Evolutionary conservation across 129 eudicot species (phyloP).

Genomic region (Helichrysum umbraculigerum): DNA sequence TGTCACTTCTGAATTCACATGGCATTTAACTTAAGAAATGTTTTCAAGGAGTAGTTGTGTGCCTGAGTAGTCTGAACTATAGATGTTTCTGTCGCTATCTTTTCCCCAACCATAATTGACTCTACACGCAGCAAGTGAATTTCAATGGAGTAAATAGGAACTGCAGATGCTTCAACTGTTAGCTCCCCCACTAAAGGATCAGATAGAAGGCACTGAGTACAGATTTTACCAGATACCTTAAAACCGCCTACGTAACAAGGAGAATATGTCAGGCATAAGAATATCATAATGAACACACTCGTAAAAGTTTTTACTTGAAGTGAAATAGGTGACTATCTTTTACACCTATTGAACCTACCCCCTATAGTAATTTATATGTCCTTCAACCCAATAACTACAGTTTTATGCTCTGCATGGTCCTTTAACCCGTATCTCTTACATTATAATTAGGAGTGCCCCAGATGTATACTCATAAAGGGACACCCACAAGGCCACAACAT

Average conservation of each 20-base stretch:
- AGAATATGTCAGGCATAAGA: conserved; percentile 2
- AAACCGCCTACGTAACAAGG: conserved; percentile 41
- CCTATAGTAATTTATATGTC: neutral
- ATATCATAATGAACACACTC: conserved; percentile 12
- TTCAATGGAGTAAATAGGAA: conserved; percentile 75
- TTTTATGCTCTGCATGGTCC: neutral
- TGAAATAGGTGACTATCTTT: neutral
- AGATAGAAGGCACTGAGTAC: conserved; percentile 9
- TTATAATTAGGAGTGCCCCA: neutral
- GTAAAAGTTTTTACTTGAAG: neutral
- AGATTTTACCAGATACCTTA: conserved; percentile 60
- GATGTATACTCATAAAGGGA: neutral
- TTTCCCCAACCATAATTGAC: conserved; percentile 82
- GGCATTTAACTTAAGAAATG: neutral
- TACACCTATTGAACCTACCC: neutral
- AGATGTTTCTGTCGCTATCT: conserved; percentile 68
- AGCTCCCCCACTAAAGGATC: conserved; percentile 15
- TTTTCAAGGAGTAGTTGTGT: conserved; percentile 6
- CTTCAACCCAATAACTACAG: neutral
- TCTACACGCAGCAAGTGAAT: conserved; percentile 75
- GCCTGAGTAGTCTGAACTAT: conserved; percentile 83
- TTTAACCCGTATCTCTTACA: neutral
- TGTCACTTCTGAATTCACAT: conserved; percentile 10
- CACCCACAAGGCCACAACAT: neutral
- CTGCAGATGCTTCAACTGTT: conserved; percentile 45